Evolutionary conservation across 1,284 basidiomycete genomes (phyloP).

Genomic region (Earliella scabrosa): DNA sequence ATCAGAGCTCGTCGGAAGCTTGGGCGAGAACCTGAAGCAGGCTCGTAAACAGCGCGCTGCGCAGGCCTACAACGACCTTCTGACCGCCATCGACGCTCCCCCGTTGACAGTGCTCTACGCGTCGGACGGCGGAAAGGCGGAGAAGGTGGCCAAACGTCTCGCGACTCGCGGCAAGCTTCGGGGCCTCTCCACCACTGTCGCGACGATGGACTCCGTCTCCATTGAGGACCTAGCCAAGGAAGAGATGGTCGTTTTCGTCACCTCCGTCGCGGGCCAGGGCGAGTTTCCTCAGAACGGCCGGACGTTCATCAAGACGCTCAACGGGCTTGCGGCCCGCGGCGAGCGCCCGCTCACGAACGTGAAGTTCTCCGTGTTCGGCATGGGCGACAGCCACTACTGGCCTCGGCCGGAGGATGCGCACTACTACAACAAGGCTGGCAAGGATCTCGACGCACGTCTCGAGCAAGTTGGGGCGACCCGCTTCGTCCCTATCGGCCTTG

Average conservation of each 20-base stretch:
- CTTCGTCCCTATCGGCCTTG: slow-evolving; percentile 80
- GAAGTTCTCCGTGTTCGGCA: slow-evolving; percentile 86
- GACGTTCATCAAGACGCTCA: slow-evolving; percentile 86
- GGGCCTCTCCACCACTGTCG: slow-evolving; percentile 78
- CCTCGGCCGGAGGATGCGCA: slow-evolving; percentile 94
- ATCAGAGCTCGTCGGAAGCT: slow-evolving; percentile 82
- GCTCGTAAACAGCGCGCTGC: slow-evolving; percentile 86
- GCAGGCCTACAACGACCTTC: slow-evolving; percentile 85
- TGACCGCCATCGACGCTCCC: slow-evolving; percentile 88
- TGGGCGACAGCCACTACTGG: slow-evolving; percentile 99
- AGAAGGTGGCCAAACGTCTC: slow-evolving; percentile 94
- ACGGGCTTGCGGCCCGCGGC: slow-evolving; percentile 63
- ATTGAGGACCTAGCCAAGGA: slow-evolving; percentile 77
- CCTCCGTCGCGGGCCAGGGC: slow-evolving; percentile 98
- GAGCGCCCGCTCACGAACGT: slow-evolving; percentile 65
- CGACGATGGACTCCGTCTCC: slow-evolving; percentile 78
- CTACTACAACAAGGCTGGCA: slow-evolving; percentile 97
- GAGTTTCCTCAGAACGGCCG: slow-evolving; percentile 98
- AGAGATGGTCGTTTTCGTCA: slow-evolving; percentile 88
- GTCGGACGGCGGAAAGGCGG: slow-evolving; percentile 93
- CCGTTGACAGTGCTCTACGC: slow-evolving; percentile 91
- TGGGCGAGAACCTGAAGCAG: slow-evolving; percentile 85
- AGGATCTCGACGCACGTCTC: slow-evolving; percentile 86
- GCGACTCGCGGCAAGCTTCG: slow-evolving; percentile 84
- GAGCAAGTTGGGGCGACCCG: slow-evolving; percentile 79